phyloP scores from a whole-genome alignment of 345 rosid species.

The Crucihimalaya himalaica region DNA sequence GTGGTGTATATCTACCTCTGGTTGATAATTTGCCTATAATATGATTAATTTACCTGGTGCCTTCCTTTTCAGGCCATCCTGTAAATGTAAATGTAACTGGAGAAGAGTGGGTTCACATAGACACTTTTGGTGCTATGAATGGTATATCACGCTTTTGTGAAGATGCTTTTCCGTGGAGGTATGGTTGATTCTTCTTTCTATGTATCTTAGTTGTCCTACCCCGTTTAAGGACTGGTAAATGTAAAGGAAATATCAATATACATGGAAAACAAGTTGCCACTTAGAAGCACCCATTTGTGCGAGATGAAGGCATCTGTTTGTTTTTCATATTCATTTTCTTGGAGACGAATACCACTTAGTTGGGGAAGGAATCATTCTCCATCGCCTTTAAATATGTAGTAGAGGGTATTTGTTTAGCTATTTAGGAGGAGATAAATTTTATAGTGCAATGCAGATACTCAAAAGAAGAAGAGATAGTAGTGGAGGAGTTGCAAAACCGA shows the following conservation, averaged over 20 bases:
- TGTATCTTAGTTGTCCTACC: background rate
- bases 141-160: constrained; percentile 96
- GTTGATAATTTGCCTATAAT: constrained; percentile 6
- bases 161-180: constrained; percentile 85
- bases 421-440: constrained; percentile 4
- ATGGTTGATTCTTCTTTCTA: constrained; percentile 29
- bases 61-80: constrained; percentile 49
- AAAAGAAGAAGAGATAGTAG: constrained; percentile 79
- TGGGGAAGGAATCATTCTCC: constrained; percentile 8
- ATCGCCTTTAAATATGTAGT: background rate
- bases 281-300: constrained; percentile 11
- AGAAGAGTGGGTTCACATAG: constrained; percentile 83
- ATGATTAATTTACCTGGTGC: constrained; percentile 2
- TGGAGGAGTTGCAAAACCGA: constrained; percentile 51
- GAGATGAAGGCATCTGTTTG: constrained; percentile 11
- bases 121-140: constrained; percentile 89
- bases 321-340: constrained; percentile 6
- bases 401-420: constrained; percentile 2
- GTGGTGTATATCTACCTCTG: background rate
- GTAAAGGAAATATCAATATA: constrained; percentile 16
- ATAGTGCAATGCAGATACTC: constrained; percentile 66
- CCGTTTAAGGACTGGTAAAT: background rate
- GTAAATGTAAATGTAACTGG: constrained; percentile 45
- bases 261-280: constrained; percentile 7
- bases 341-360: background rate